Evolutionary conservation across 768 basidiomycete species (phyloP), one percentile per base, ranked within the genome.

Genomic region (Rhizopogon roseolus): DNA sequence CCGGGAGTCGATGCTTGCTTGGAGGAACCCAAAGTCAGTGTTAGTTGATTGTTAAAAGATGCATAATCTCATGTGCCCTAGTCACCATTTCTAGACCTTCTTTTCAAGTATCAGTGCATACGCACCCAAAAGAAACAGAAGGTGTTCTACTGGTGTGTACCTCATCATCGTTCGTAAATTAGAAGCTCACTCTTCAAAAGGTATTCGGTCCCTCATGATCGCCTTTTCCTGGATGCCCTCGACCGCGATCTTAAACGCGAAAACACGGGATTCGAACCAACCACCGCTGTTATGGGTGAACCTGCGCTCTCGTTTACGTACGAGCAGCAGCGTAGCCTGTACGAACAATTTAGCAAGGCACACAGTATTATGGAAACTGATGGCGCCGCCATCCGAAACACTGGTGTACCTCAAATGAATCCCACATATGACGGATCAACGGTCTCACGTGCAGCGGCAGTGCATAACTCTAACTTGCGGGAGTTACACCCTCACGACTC

Each of bases 111-210:
- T 62, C 93, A 95, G 66, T 96, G 94, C 67, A 97, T 98, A 60
- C 84, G 95, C 38, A 98, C 95, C 1, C 95, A 98, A 69, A 98
- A 97, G 80, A 98, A 97, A 74, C 95, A 96, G 74, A 94, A 98
- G 69, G 95, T 98, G n/a, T 98, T 97, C 66, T 97, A 91, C 69
- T 98, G 95, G 94, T 91, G 60, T 52, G 14, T 51, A 45, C 25
- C 5, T 4, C 6, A 14, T 29, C 55, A 27, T 49, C 22, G 38
- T 50, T 32, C 49, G 32, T 54, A 57, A 16, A 52, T 49, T n/a
- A 22, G 36, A 27, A 5, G 43, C 1, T 11, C 41, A 27, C 17
- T 4, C 42, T 36, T 16, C 34, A 22, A 48, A 36, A 95, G 92
- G 93, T 97, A 93, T 73, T 95, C 93, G 6, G 95, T 98, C 6